Percentiles rank a stretch among this genome's conserved stretches.
Conservation (phyloP, 352 stramenopile species). For the Pythium phragmitis region DNA sequence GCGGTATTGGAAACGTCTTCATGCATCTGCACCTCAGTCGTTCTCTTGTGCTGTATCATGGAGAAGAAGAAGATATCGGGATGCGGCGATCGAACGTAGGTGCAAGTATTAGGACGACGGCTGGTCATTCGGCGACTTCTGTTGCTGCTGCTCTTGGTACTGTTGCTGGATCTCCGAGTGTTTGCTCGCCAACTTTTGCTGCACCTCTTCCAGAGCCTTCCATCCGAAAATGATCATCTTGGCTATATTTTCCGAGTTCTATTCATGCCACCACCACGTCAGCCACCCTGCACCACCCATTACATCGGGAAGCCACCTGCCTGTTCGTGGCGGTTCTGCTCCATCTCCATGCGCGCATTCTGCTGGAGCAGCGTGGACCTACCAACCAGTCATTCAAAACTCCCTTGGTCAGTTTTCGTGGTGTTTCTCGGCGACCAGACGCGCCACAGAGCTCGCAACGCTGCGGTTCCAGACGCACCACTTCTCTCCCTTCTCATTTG, state of each 20-base stretch:
- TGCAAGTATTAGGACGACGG: background rate
- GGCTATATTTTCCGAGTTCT: constrained; percentile 76
- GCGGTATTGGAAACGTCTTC: too few species aligned
- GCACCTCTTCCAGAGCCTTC: constrained; percentile 76
- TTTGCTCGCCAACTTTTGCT: constrained; percentile 54
- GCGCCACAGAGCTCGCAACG: background rate
- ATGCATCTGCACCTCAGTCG: too few species aligned
- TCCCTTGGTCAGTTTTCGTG: background rate
- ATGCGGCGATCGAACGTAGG: background rate
- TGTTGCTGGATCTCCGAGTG: constrained; percentile 24
- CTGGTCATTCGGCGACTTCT: constrained; percentile 7
- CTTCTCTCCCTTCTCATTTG: constrained; percentile 65
- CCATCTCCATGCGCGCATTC: constrained; percentile 81
- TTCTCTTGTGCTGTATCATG: too few species aligned
- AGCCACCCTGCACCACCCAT: background rate
- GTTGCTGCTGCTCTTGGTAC: constrained; percentile 3
- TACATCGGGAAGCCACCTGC: constrained; percentile 22
- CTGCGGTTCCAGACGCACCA: constrained; percentile 41
- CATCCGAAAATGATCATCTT: constrained; percentile 79
- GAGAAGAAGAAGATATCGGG: too few species aligned
- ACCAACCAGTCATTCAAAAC: background rate
- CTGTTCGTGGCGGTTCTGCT: constrained; percentile 72
- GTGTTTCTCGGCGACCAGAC: background rate
- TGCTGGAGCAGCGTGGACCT: constrained; percentile 61
- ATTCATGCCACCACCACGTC: background rate